Percentiles rank a stretch among this genome's conserved stretches.
phyloP scores from a whole-genome alignment of 768 basidiomycete species.

The Atractiella rhizophila region DNA sequence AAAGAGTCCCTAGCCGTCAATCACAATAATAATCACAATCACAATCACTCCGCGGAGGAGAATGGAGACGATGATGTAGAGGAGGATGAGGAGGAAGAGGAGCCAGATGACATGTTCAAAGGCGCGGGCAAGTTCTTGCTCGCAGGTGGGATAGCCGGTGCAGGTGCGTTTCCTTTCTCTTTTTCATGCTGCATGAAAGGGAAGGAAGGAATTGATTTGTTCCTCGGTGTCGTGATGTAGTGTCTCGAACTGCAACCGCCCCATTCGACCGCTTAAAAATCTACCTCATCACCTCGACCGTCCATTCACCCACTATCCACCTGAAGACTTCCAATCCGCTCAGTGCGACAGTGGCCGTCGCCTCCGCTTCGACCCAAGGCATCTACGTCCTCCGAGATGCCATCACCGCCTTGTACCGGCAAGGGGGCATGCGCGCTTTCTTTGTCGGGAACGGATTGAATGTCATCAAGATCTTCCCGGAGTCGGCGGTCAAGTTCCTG shows the following conservation, averaged over 20 bases:
- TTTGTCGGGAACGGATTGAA: slow-evolving; percentile 90
- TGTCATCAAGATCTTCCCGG: slow-evolving; percentile 70
- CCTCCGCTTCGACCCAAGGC: slow-evolving; percentile 6
- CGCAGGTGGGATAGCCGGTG: slow-evolving; percentile 84
- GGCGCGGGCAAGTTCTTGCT: slow-evolving; percentile 68
- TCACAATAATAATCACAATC: background rate
- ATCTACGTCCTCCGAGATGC: slow-evolving; percentile 39
- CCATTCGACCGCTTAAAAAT: slow-evolving; percentile 93
- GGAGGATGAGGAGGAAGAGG: slow-evolving; percentile 32
- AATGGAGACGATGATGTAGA: background rate
- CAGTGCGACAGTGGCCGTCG: slow-evolving; percentile 12
- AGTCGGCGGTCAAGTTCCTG: slow-evolving; percentile 96
- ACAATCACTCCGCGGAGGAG: background rate
- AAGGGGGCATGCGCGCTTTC: slow-evolving; percentile 57
- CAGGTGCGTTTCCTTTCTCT: slow-evolving; percentile 33
- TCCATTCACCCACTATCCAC: background rate
- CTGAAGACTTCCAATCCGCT: slow-evolving; percentile 15
- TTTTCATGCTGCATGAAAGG: background rate
- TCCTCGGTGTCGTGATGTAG: slow-evolving; percentile 25
- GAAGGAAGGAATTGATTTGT: background rate
- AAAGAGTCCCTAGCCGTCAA: too few relatives aligned
- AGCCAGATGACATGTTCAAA: slow-evolving; percentile 31
- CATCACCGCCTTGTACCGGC: slow-evolving; percentile 53
- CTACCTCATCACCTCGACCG: slow-evolving; percentile 53
- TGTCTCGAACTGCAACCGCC: slow-evolving; percentile 84